Percentiles rank a stretch among this genome's conserved stretches.
phyloP scores from a whole-genome alignment of 345 rosid genomes.

The Stellera chamaejasme region DNA sequence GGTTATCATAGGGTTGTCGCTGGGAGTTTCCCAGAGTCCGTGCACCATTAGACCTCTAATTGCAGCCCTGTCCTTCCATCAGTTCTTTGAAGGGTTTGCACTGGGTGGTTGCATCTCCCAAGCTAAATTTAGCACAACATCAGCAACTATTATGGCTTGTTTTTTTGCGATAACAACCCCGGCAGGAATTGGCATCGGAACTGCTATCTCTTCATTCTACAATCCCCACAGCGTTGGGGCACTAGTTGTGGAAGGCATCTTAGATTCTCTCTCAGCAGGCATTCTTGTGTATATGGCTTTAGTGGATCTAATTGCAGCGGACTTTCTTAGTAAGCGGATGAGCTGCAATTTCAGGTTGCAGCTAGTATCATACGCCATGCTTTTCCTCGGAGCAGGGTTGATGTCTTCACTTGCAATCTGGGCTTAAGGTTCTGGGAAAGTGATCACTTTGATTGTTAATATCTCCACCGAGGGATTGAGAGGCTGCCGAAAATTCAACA shows the following conservation, averaged over 20 bases:
- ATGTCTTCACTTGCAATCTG: constrained; percentile 85
- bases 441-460: not conserved
- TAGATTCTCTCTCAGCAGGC: constrained; percentile 83
- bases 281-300: constrained; percentile 92
- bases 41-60: constrained; percentile 87
- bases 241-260: constrained; percentile 60
- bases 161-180: constrained; percentile 81
- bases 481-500: too few relatives aligned
- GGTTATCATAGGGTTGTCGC: constrained; percentile 76
- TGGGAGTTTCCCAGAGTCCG: constrained; percentile 81
- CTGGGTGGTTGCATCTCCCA: constrained; percentile 92
- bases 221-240: constrained; percentile 54
- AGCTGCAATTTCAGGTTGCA: constrained; percentile 80
- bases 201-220: constrained; percentile 51
- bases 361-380: constrained; percentile 55
- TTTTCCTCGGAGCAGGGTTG: constrained; percentile 86
- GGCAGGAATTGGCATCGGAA: constrained; percentile 58
- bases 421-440: constrained; percentile 29
- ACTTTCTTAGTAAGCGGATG: constrained; percentile 84
- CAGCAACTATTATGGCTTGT: constrained; percentile 59
- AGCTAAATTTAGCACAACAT: constrained; percentile 46
- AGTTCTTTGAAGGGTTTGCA: constrained; percentile 95
- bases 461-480: too few relatives aligned
- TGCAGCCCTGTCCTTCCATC: constrained; percentile 83
- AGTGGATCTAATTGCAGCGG: constrained; percentile 88